A percentile compares a stretch with the other conserved stretches of the same genome.
phyloP scores from a whole-genome alignment of 129 eudicot species.

The Centaurea solstitialis region DNA sequence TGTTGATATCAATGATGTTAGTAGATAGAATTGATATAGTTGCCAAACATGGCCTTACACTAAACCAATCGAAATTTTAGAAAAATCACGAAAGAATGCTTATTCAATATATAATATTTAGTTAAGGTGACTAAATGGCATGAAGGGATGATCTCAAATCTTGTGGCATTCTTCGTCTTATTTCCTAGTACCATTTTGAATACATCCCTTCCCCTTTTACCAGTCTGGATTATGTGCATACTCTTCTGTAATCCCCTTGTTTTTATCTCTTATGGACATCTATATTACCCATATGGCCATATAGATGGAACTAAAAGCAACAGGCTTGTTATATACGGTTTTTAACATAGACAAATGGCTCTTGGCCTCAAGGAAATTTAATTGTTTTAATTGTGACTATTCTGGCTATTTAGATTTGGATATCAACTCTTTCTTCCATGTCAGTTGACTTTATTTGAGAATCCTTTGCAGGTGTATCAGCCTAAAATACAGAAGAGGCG shows the following conservation, averaged over 20 bases:
- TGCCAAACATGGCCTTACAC: background rate
- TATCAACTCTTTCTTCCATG: background rate
- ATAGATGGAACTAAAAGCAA: no score
- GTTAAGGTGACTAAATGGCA: background rate
- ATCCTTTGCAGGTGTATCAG: constrained; percentile 63
- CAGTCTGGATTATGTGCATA: no score
- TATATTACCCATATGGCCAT: no score
- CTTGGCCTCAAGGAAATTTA: background rate
- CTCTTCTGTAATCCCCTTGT: no score
- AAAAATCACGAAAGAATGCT: background rate
- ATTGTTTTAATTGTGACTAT: background rate
- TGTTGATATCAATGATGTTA: background rate
- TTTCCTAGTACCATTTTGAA: no score
- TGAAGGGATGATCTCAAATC: background rate
- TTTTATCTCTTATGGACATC: no score
- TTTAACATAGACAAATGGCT: no score
- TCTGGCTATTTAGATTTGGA: background rate
- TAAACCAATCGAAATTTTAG: background rate
- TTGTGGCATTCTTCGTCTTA: background rate
- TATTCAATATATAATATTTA: no score
- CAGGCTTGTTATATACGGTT: no score
- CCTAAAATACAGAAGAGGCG: constrained; percentile 75
- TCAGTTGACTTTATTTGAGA: background rate
- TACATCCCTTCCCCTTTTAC: no score
- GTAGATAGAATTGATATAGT: background rate